Conservation (phyloP, 2,329 filamentous ascomycete genomes). For the Trichoderma polysporum region DNA sequence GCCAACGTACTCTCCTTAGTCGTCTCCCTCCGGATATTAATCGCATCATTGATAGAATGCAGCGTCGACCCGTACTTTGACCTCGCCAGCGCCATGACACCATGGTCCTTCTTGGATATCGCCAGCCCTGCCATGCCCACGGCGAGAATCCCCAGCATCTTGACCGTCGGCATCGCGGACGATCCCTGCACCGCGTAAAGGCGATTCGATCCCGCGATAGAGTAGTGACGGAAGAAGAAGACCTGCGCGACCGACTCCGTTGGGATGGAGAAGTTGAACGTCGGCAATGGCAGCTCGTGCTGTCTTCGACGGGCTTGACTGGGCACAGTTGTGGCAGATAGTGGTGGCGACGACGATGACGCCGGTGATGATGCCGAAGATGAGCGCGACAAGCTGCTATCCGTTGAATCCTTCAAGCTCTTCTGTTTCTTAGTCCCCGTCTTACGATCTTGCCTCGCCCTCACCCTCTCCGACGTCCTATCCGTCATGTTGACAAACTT, state of each 20-base stretch:
- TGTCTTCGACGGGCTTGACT: neutral
- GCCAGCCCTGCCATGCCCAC: neutral
- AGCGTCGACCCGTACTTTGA: neutral
- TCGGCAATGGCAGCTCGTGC: neutral
- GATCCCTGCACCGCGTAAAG: neutral
- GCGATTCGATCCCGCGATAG: neutral
- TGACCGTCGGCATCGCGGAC: neutral
- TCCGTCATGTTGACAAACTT: neutral
- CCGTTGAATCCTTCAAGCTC: neutral
- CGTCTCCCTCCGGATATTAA: neutral
- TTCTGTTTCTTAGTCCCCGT: no score
- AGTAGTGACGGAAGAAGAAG: conserved; percentile 1
- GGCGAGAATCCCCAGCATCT: conserved; percentile 6
- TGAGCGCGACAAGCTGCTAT: neutral
- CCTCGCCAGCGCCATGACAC: neutral
- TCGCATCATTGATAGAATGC: neutral
- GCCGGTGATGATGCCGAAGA: neutral
- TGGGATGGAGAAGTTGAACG: neutral
- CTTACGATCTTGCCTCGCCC: no score
- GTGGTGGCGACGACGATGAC: no score
- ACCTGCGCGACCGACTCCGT: neutral
- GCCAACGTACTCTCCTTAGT: neutral
- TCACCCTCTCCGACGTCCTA: neutral
- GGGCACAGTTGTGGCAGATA: no score
- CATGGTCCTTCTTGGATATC: neutral